Evolutionary conservation across 768 basidiomycete genomes (phyloP).

Genomic region (Chalciporus chontae): DNA sequence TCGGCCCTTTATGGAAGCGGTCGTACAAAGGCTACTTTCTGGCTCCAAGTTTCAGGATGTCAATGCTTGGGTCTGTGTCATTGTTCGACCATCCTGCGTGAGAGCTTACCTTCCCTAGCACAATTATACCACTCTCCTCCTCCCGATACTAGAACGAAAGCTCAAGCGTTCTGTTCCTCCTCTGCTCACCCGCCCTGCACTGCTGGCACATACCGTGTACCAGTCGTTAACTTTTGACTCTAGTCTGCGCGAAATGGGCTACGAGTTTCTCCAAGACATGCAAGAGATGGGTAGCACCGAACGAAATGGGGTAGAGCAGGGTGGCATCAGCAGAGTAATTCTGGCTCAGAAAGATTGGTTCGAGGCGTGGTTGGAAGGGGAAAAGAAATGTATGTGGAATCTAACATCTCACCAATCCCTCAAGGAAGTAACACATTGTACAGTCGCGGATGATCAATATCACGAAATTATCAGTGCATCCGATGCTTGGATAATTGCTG

Average conservation of each 20-base stretch:
- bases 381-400: constrained; percentile 71
- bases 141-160: constrained; percentile 76
- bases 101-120: constrained; percentile 44
- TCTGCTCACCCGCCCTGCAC: constrained; percentile 71
- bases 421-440: constrained; percentile 1
- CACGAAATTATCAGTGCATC: constrained; percentile 73
- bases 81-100: not conserved
- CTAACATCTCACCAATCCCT: not conserved
- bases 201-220: constrained; percentile 94
- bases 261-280: constrained; percentile 41
- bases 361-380: constrained; percentile 83
- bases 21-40: constrained; percentile 68
- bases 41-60: constrained; percentile 59
- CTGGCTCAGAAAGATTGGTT: constrained; percentile 88
- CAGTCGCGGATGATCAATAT: constrained; percentile 88
- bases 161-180: constrained; percentile 69
- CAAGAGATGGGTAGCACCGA: constrained; percentile 10
- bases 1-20: constrained; percentile 68
- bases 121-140: constrained; percentile 76
- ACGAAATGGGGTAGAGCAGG: constrained; percentile 45
- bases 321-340: constrained; percentile 78
- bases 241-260: constrained; percentile 70
- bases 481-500: constrained; percentile 84
- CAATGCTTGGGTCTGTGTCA: constrained; percentile 67
- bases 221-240: constrained; percentile 89